Percentiles rank a stretch among this genome's conserved stretches.
These are phyloP conservation scores for Clonostachys rosea DNA, from an alignment of 2,329 filamentous ascomycete genomes.

Conservation along the genomic window DNA sequence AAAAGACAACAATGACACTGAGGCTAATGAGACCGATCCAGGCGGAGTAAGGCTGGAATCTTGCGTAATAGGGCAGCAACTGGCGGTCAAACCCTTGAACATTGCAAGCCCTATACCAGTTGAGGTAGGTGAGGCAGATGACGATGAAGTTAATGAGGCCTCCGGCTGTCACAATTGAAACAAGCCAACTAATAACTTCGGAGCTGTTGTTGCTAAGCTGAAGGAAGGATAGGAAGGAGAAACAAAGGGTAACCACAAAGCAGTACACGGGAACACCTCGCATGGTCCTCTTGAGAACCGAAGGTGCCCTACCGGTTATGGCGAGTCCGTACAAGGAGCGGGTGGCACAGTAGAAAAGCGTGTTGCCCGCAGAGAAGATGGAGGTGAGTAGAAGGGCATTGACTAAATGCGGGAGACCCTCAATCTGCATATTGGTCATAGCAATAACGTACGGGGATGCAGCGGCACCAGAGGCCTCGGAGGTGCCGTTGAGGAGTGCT, in stretches of 20 bases:
- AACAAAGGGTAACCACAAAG: conserved; percentile 46
- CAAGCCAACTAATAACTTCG: conserved; percentile 47
- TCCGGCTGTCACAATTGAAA: conserved; percentile 51
- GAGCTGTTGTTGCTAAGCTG: conserved; percentile 41
- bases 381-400: conserved; percentile 47
- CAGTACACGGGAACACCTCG: conserved; percentile 58
- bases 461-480: conserved; percentile 33
- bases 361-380: conserved; percentile 42
- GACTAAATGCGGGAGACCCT: conserved; percentile 49
- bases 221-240: conserved; percentile 49
- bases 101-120: conserved; percentile 45
- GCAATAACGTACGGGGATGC: conserved; percentile 55
- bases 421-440: conserved; percentile 47
- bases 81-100: conserved; percentile 47
- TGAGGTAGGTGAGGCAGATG: conserved; percentile 38
- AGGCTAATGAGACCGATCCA: conserved; percentile 38
- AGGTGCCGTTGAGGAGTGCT: conserved; percentile 14
- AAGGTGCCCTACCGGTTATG: conserved; percentile 40
- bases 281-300: conserved; percentile 51
- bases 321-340: conserved; percentile 46
- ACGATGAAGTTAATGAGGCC: conserved; percentile 60
- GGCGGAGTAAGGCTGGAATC: conserved; percentile 54
- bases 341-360: conserved; percentile 45
- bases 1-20: conserved; percentile 38
- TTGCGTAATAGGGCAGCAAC: conserved; percentile 51